phyloP scores from a whole-genome alignment of 148 eudicot species.

The Cornus kousa region DNA sequence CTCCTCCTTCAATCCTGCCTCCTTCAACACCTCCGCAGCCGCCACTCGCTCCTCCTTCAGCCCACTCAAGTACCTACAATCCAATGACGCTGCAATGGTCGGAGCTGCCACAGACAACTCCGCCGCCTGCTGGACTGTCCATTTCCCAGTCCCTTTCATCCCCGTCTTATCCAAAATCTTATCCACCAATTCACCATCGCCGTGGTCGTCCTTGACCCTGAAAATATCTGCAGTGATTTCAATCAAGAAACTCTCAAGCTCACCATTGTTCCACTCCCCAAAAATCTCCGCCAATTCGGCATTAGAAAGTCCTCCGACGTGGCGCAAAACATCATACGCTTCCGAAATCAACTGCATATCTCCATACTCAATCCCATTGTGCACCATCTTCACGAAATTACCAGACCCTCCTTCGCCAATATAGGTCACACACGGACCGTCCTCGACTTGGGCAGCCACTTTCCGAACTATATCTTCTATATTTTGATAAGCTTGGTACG shows the following conservation, averaged over 20 bases:
- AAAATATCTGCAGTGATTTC: constrained; percentile 84
- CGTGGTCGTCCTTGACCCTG: constrained; percentile 60
- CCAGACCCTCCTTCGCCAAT: constrained; percentile 87
- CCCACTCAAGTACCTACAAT: constrained; percentile 76
- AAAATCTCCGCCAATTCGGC: constrained; percentile 66
- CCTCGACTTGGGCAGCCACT: constrained; percentile 81
- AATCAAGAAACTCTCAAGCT: constrained; percentile 77
- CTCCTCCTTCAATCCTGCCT: constrained; percentile 71
- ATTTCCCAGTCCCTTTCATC: constrained; percentile 93
- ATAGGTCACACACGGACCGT: constrained; percentile 84
- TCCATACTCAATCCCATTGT: constrained; percentile 86
- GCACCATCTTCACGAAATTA: constrained; percentile 86
- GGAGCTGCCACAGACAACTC: constrained; percentile 84
- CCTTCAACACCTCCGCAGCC: constrained; percentile 47
- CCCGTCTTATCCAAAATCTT: constrained; percentile 86
- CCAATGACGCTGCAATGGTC: constrained; percentile 76
- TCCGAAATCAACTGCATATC: constrained; percentile 89
- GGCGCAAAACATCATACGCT: constrained; percentile 73
- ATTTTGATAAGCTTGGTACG: constrained; percentile 49
- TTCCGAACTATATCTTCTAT: constrained; percentile 49
- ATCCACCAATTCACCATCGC: constrained; percentile 66
- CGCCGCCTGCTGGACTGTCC: constrained; percentile 94
- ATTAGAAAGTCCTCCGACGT: constrained; percentile 59
- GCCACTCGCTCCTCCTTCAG: constrained; percentile 74
- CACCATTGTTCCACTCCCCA: constrained; percentile 73